Conservation (phyloP, 2,329 filamentous ascomycete genomes). For the Geosmithia morbida region DNA sequence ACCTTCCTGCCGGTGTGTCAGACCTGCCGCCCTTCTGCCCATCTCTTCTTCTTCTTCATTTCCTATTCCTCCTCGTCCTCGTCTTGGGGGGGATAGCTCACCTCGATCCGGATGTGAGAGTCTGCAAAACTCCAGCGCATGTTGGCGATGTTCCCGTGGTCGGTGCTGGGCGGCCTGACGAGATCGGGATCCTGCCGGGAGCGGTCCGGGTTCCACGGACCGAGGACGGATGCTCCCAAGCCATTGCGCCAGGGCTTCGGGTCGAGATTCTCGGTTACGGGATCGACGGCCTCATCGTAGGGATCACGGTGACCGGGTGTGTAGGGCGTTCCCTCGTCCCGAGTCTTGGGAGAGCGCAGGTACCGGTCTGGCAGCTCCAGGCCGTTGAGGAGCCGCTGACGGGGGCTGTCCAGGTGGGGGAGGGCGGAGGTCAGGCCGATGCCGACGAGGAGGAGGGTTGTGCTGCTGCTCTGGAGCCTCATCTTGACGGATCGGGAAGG, state of each 20-base stretch:
- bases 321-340: constrained; percentile 32
- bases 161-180: constrained; percentile 57
- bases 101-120: constrained; percentile 49
- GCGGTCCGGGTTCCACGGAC: constrained; percentile 54
- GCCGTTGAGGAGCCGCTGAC: constrained; percentile 37
- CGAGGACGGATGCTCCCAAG: constrained; percentile 49
- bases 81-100: constrained; percentile 10
- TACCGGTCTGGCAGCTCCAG: constrained; percentile 27
- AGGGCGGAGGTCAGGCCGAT: constrained; percentile 10
- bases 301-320: constrained; percentile 45
- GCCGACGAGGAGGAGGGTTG: constrained; percentile 10
- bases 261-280: constrained; percentile 43
- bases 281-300: constrained; percentile 47
- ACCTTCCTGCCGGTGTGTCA: constrained; percentile 36
- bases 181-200: constrained; percentile 58
- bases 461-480: constrained; percentile 11
- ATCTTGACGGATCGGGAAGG: constrained; percentile 6
- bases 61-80: constrained; percentile 1
- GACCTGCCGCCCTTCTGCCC: too few species aligned
- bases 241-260: constrained; percentile 52
- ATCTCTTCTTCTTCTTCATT: too few species aligned
- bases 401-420: constrained; percentile 32
- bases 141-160: constrained; percentile 55
- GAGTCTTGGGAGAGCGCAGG: constrained; percentile 10
- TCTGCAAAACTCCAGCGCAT: constrained; percentile 60